Percentiles rank a stretch among this genome's conserved stretches.
Evolutionary conservation across 1,284 basidiomycete species (phyloP).

Genomic region (Schizophyllum commune): DNA sequence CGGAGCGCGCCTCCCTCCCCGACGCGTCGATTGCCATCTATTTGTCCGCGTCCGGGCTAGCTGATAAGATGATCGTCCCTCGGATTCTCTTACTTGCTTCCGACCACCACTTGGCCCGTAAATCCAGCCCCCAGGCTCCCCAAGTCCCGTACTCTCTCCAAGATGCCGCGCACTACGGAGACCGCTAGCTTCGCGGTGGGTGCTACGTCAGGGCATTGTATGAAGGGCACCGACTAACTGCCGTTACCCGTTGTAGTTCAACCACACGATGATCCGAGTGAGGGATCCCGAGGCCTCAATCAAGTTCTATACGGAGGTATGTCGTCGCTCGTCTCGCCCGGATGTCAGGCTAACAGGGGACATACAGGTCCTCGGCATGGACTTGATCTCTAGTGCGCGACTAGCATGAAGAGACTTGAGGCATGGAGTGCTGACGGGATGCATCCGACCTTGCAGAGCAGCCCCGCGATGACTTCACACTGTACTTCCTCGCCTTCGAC

Average conservation of each 20-base stretch:
- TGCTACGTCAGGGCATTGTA: neutral
- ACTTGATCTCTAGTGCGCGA: constrained; percentile 54
- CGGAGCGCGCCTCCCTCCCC: too few species aligned
- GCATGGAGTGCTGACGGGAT: too few species aligned
- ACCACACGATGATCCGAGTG: constrained; percentile 88
- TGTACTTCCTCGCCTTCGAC: constrained; percentile 80
- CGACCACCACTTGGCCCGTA: constrained; percentile 9
- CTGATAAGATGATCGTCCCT: too few species aligned
- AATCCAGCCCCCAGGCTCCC: too few species aligned
- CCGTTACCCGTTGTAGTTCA: constrained; percentile 51
- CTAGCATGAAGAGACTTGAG: constrained; percentile 2
- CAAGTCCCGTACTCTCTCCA: too few species aligned
- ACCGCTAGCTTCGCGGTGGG: constrained; percentile 59
- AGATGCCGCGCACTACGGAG: constrained; percentile 58
- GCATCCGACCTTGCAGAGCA: constrained; percentile 32
- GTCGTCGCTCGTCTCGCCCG: constrained; percentile 14
- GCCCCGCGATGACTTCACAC: constrained; percentile 54
- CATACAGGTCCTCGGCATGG: constrained; percentile 75
- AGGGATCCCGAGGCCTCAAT: constrained; percentile 81
- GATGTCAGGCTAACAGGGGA: constrained; percentile 6
- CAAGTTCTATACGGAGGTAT: constrained; percentile 66
- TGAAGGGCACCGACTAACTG: neutral
- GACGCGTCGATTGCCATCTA: too few species aligned
- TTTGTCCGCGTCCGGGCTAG: too few species aligned
- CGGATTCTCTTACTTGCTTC: constrained; percentile 5